A percentile compares a stretch with the other conserved stretches of the same genome.
phyloP scores from a whole-genome alignment of 495 filamentous ascomycete species.

The Aspergillus carlsbadensis region DNA sequence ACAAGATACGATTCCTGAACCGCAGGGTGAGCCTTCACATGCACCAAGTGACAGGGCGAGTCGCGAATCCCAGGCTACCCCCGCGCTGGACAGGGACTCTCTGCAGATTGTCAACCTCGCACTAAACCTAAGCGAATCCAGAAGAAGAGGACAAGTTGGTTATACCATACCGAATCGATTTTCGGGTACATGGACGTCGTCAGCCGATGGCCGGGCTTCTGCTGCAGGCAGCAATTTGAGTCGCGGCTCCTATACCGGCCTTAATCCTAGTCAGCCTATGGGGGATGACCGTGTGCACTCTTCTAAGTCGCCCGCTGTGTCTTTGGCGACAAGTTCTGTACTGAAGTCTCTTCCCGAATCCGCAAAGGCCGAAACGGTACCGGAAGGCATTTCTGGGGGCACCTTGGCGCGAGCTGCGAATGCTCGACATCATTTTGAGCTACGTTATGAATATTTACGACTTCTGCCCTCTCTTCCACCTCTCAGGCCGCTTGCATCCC shows the following conservation, averaged over 20 bases:
- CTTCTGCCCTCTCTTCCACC: constrained; percentile 73
- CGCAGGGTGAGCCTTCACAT: constrained; percentile 10
- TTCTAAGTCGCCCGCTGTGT: background rate
- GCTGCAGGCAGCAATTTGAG: constrained; percentile 17
- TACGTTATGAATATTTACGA: constrained; percentile 76
- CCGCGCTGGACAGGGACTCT: constrained; percentile 66
- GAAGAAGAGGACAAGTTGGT: constrained; percentile 51
- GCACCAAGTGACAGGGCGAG: background rate
- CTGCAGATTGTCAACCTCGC: constrained; percentile 89
- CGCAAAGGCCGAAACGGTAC: constrained; percentile 27
- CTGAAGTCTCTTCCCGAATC: constrained; percentile 32
- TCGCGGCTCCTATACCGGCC: constrained; percentile 18
- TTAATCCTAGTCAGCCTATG: constrained; percentile 16
- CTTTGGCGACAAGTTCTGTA: constrained; percentile 13
- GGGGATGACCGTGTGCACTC: constrained; percentile 14
- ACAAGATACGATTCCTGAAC: constrained; percentile 8
- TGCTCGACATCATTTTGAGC: constrained; percentile 73
- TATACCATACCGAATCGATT: constrained; percentile 24
- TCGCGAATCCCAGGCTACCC: constrained; percentile 12
- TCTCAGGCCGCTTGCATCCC: constrained; percentile 31
- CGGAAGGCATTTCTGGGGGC: constrained; percentile 70
- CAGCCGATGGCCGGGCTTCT: constrained; percentile 30
- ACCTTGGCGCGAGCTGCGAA: constrained; percentile 77
- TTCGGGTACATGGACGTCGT: constrained; percentile 49
- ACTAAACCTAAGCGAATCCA: constrained; percentile 81